Conservation (phyloP, 75 land plant genomes). For the Adiantum capillusveneris region DNA sequence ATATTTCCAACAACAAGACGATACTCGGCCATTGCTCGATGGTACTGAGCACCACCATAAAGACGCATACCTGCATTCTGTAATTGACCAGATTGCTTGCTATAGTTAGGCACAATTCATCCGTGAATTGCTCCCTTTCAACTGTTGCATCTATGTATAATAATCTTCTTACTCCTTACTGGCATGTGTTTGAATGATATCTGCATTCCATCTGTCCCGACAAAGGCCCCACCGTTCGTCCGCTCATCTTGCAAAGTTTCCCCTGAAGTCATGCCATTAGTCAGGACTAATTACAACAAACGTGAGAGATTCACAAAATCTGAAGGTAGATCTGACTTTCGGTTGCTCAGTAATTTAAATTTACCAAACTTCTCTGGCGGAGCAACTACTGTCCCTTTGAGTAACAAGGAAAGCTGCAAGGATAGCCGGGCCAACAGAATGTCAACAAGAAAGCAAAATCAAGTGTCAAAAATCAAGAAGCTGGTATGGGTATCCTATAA, state of each 20-base stretch:
- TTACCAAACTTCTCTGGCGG: slow-evolving; percentile 98
- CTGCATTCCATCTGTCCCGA: slow-evolving; percentile 69
- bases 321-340: too few relatives aligned
- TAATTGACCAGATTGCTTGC: not conserved
- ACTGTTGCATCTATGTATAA: too few relatives aligned
- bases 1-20: slow-evolving; percentile 84
- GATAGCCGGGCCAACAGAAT: too few relatives aligned
- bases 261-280: slow-evolving; percentile 31
- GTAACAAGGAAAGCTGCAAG: slow-evolving; percentile 76
- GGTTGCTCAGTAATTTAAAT: too few relatives aligned
- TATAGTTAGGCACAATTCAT: too few relatives aligned
- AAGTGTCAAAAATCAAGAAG: slow-evolving; percentile 7
- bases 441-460: not conserved
- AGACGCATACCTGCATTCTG: slow-evolving; percentile 98
- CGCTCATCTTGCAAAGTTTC: slow-evolving; percentile 96
- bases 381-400: slow-evolving; percentile 94
- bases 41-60: slow-evolving; percentile 99
- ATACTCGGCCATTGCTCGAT: slow-evolving; percentile 98
- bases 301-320: too few relatives aligned
- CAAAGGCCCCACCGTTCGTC: slow-evolving; percentile 76
- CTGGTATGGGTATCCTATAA: not conserved
- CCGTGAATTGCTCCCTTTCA: too few relatives aligned
- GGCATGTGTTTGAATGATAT: slow-evolving; percentile 86
- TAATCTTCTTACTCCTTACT: slow-evolving; percentile 30
- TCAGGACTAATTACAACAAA: too few relatives aligned